Percentiles rank a stretch among this genome's conserved stretches.
Conservation (phyloP, 1,284 basidiomycete species). For the Hypsizygus ulmarius region DNA sequence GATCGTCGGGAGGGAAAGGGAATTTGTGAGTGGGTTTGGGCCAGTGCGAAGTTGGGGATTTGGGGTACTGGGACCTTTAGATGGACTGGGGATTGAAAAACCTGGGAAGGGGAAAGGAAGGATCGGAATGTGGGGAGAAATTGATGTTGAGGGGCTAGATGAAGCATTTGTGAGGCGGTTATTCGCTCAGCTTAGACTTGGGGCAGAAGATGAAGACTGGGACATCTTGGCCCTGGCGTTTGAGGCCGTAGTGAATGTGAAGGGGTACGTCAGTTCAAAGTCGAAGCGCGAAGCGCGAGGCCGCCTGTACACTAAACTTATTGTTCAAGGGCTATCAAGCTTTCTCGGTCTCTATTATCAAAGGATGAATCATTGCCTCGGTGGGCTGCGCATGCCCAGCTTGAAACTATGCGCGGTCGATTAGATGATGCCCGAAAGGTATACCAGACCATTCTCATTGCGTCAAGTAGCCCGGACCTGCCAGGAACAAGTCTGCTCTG, state of each 20-base stretch:
- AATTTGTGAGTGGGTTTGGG: conserved; percentile 59
- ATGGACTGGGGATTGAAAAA: conserved; percentile 35
- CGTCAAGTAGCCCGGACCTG: conserved; percentile 34
- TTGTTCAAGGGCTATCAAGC: conserved; percentile 60
- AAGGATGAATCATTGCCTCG: conserved; percentile 65
- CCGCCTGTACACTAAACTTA: conserved; percentile 9
- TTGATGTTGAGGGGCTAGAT: conserved; percentile 49
- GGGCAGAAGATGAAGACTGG: conserved; percentile 56
- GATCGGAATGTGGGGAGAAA: conserved; percentile 48
- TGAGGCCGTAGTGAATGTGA: conserved; percentile 60
- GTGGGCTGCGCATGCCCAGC: conserved; percentile 81
- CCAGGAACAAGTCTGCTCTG: conserved; percentile 56
- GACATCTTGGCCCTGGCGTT: conserved; percentile 63
- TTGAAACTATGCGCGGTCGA: conserved; percentile 74
- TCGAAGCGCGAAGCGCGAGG: background rate
- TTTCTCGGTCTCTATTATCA: conserved; percentile 72
- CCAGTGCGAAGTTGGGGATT: conserved; percentile 65
- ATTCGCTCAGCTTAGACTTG: conserved; percentile 55
- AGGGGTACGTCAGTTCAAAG: conserved; percentile 44
- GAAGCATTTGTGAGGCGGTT: conserved; percentile 48
- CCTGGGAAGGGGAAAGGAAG: conserved; percentile 29
- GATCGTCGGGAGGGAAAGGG: conserved; percentile 61
- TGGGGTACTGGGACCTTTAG: conserved; percentile 52
- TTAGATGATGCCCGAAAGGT: conserved; percentile 78
- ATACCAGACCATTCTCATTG: conserved; percentile 66